These are phyloP conservation scores for Limnomonas spitsbergensis DNA, from an alignment of 139 green algal species.

Conservation along the genomic window DNA sequence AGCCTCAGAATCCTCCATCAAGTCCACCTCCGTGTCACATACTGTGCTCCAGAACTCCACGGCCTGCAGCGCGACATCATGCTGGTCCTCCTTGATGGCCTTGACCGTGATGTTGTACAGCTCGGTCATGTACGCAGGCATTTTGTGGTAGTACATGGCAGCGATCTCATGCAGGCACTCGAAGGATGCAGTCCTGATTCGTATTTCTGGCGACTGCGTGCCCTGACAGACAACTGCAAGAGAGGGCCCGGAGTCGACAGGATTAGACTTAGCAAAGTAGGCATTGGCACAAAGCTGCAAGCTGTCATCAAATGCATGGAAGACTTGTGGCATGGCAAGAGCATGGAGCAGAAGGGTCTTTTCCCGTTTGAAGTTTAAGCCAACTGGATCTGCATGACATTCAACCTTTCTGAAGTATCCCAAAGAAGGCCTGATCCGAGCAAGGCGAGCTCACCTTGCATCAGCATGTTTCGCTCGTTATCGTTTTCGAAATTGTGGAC, in stretches of 20 bases:
- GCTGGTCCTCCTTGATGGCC: constrained; percentile 78
- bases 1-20: constrained; percentile 48
- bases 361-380: too few relatives aligned
- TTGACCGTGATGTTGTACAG: constrained; percentile 91
- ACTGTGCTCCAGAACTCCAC: constrained; percentile 94
- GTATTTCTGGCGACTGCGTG: constrained; percentile 61
- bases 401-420: too few relatives aligned
- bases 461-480: constrained; percentile 93
- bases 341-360: too few relatives aligned
- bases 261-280: too few relatives aligned
- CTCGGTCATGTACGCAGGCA: constrained; percentile 91
- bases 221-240: constrained; percentile 85
- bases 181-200: constrained; percentile 80
- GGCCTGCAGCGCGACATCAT: constrained; percentile 89
- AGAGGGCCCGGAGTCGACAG: too few relatives aligned
- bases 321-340: too few relatives aligned
- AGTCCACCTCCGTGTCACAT: constrained; percentile 53
- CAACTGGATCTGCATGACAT: too few relatives aligned
- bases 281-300: too few relatives aligned
- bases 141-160: constrained; percentile 87
- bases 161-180: constrained; percentile 91
- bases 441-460: constrained; percentile 67
- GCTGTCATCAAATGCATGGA: too few relatives aligned
- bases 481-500: constrained; percentile 92
- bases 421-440: too few relatives aligned